A percentile compares a stretch with the other conserved stretches of the same genome.
phyloP scores from a whole-genome alignment of 2,329 filamentous ascomycete genomes.

The Alternaria sp. region DNA sequence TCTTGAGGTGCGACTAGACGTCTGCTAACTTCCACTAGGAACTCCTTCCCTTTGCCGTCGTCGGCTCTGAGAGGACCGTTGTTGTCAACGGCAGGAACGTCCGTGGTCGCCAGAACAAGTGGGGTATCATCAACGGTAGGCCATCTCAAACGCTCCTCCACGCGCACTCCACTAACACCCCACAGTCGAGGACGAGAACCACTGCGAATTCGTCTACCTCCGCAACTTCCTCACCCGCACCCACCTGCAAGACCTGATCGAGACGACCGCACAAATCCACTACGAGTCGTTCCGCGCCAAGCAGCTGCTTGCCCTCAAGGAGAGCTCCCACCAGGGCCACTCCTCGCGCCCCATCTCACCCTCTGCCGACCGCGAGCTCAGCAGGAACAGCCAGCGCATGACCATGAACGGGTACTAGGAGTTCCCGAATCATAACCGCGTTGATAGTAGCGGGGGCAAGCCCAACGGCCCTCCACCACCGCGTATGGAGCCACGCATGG shows the following conservation, averaged over 20 bases:
- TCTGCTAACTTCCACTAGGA: slow-evolving; percentile 63
- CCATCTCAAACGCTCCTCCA: background rate
- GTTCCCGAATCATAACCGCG: slow-evolving; percentile 39
- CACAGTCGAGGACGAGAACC: slow-evolving; percentile 91
- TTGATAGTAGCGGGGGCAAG: slow-evolving; percentile 39
- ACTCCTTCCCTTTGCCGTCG: slow-evolving; percentile 95
- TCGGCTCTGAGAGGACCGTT: slow-evolving; percentile 97
- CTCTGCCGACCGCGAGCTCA: slow-evolving; percentile 90
- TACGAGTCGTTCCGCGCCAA: slow-evolving; percentile 99
- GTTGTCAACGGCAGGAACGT: slow-evolving; percentile 98
- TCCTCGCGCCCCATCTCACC: slow-evolving; percentile 94
- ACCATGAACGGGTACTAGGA: slow-evolving; percentile 97
- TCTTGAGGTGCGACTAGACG: background rate
- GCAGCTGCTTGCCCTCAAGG: slow-evolving; percentile 96
- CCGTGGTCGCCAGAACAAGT: slow-evolving; percentile 96
- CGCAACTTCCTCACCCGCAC: slow-evolving; percentile 98
- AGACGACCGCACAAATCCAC: slow-evolving; percentile 99
- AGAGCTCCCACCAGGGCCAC: slow-evolving; percentile 81
- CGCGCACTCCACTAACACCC: slow-evolving; percentile 17
- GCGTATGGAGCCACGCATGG: slow-evolving; percentile 35
- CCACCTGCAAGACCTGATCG: slow-evolving; percentile 97
- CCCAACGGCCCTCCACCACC: slow-evolving; percentile 23
- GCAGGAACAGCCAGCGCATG: slow-evolving; percentile 95
- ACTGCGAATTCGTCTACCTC: slow-evolving; percentile 99
- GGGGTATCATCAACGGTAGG: slow-evolving; percentile 89